phyloP scores from a whole-genome alignment of 192 early-diverging fungal species.

The Coemansia sp. region DNA sequence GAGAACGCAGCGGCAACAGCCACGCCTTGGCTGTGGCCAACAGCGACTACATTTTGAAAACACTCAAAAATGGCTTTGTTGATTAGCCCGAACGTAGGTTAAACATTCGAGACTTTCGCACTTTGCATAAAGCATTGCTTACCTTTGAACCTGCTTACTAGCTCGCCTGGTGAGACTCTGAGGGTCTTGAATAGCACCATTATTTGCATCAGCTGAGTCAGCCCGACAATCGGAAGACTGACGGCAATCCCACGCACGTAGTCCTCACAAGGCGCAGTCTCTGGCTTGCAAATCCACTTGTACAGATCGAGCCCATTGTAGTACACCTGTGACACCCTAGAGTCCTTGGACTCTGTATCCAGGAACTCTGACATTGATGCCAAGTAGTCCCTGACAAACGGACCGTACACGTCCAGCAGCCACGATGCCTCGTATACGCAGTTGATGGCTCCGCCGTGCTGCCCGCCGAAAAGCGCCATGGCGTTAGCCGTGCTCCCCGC shows the following conservation, averaged over 20 bases:
- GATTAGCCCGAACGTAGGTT: too few relatives aligned
- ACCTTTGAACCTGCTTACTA: conserved; percentile 33
- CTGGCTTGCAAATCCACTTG: conserved; percentile 72
- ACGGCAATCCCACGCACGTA: conserved; percentile 74
- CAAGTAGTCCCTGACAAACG: conserved; percentile 69
- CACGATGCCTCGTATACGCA: conserved; percentile 79
- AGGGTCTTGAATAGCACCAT: conserved; percentile 68
- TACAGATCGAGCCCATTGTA: conserved; percentile 73
- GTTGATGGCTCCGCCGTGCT: conserved; percentile 79
- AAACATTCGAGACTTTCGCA: too few relatives aligned
- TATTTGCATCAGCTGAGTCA: conserved; percentile 84
- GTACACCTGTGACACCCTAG: conserved; percentile 56
- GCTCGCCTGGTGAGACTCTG: conserved; percentile 54
- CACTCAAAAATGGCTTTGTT: background rate
- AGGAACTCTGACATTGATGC: conserved; percentile 70
- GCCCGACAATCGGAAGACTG: conserved; percentile 78
- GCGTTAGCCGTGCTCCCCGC: conserved; percentile 53
- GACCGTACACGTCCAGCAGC: conserved; percentile 71
- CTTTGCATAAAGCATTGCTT: background rate
- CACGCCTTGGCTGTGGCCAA: conserved; percentile 92
- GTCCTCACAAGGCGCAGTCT: conserved; percentile 65
- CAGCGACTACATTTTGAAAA: conserved; percentile 31
- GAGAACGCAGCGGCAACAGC: conserved; percentile 83
- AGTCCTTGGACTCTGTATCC: conserved; percentile 55
- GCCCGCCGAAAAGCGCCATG: conserved; percentile 92